These are phyloP conservation scores for Pterulicium gracile DNA, from an alignment of 1,284 basidiomycete genomes.

Conservation along the genomic window DNA sequence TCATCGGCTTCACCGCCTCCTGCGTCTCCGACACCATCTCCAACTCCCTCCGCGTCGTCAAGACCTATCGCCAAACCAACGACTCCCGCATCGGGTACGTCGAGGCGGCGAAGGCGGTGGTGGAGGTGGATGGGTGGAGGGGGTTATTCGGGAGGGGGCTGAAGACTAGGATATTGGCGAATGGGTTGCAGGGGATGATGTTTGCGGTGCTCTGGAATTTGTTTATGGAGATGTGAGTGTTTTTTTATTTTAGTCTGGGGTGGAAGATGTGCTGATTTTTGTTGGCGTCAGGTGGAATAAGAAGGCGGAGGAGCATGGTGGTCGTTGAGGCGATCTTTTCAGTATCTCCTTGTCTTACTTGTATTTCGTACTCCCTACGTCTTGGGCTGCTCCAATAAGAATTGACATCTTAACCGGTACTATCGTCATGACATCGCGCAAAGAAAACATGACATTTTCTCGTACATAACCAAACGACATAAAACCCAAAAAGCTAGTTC, in stretches of 20 bases:
- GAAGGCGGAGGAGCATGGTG: background rate
- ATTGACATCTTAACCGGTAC: too few relatives aligned
- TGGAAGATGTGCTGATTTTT: background rate
- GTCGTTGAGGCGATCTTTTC: background rate
- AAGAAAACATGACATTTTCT: too few relatives aligned
- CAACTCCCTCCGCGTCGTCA: conserved; percentile 84
- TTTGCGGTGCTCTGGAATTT: conserved; percentile 80
- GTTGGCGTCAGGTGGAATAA: background rate
- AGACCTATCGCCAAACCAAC: conserved; percentile 87
- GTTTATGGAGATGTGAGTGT: conserved; percentile 70
- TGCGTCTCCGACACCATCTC: conserved; percentile 74
- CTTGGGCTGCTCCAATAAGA: too few relatives aligned
- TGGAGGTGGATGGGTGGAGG: conserved; percentile 50
- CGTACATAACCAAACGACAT: too few relatives aligned
- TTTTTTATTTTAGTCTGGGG: background rate
- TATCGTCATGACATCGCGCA: too few relatives aligned
- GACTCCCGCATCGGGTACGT: conserved; percentile 66
- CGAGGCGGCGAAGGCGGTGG: conserved; percentile 55
- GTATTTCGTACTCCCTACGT: too few relatives aligned
- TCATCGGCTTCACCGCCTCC: conserved; percentile 81
- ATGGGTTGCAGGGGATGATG: conserved; percentile 79
- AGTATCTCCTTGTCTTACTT: background rate
- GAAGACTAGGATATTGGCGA: conserved; percentile 74
- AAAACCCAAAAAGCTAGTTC: too few relatives aligned
- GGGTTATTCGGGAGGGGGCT: conserved; percentile 76